phyloP scores from a whole-genome alignment of 225 moss, liverwort and hornwort genomes.

The Straminergon stramineum region DNA sequence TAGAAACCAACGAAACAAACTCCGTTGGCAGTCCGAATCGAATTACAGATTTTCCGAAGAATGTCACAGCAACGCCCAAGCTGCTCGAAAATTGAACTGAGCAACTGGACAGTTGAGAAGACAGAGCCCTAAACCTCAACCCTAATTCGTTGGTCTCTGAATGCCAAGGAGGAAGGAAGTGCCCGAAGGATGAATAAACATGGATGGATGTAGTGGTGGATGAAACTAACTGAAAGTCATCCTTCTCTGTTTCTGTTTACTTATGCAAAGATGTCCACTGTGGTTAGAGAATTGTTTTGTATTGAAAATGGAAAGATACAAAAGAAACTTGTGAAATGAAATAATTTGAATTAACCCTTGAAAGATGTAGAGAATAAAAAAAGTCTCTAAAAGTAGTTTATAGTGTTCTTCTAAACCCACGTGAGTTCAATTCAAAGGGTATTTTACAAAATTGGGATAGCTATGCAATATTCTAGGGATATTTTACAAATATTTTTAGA shows the following conservation, averaged over 20 bases:
- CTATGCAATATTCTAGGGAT: not conserved
- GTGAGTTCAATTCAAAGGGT: not conserved
- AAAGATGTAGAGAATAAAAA: not conserved
- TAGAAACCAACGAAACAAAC: not conserved
- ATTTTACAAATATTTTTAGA: not conserved
- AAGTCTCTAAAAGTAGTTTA: rapidly evolving
- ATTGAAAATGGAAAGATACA: not conserved
- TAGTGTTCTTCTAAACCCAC: rapidly evolving
- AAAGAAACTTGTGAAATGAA: not conserved
- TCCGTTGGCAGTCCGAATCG: not conserved
- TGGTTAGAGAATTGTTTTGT: not conserved
- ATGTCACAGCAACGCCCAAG: not conserved
- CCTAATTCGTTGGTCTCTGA: not conserved
- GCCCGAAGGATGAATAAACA: not conserved
- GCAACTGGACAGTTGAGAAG: not conserved
- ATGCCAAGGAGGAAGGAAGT: not conserved
- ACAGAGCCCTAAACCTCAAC: not conserved
- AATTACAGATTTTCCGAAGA: not conserved
- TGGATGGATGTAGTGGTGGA: not conserved
- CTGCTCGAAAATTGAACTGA: not conserved
- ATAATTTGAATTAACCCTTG: not conserved
- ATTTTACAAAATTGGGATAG: not conserved
- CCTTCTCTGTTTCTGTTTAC: not conserved
- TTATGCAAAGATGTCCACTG: not conserved
- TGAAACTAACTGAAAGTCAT: not conserved